Base-by-base conservation (phyloP, 768 basidiomycete genomes). In the Austroboletus eburneus region DNA sequence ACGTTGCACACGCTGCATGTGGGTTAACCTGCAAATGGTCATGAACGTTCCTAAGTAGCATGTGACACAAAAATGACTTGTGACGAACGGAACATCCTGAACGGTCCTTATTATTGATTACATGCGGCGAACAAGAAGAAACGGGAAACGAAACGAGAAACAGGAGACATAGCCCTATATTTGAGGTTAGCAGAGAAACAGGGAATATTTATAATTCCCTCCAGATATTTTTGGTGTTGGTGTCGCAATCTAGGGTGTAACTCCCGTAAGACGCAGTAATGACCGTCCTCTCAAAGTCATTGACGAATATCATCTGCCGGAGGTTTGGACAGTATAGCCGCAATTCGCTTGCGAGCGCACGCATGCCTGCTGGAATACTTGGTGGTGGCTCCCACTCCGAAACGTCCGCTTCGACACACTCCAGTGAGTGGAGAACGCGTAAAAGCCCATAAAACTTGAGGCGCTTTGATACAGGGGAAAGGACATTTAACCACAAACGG, bases 301-400 rank as follows among this genome's bases (percentile, higher is more conserved):
- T 70, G 40, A 85, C 80, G 52, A 83, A 85, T n/a, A 85, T 67
- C 6, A 83, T 72, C 18, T 70, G 70, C 9, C 54, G 55, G 23
- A 84, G 65, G 1, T 71, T 71, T 5, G 78, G 75, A 50, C 73
- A 77, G 54, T 85, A 86, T 9, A 85, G 64, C 33, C 77, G 74
- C 40, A 86, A 64, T 62, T 86, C 84, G 44, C 71, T 72, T 3
- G 75, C 74, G 7, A 86, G 66, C 3, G 81, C 80, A 18, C 80
- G 75, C 34, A 82, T 61, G 3, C 81, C 83, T 7, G 74, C 62
- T 3, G 73, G 68, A 24, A 76, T 66, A 13, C 70, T 61, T 9
- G 80, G 83, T 8, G 76, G 62, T 9, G 83, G 84, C 5, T 73
- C 71, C 84, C 84, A 87, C 41, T 78, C 76, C 17, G 78, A 78